Conservation (phyloP, 768 basidiomycete species). For the Cystobasidiopsis lactophilus region DNA sequence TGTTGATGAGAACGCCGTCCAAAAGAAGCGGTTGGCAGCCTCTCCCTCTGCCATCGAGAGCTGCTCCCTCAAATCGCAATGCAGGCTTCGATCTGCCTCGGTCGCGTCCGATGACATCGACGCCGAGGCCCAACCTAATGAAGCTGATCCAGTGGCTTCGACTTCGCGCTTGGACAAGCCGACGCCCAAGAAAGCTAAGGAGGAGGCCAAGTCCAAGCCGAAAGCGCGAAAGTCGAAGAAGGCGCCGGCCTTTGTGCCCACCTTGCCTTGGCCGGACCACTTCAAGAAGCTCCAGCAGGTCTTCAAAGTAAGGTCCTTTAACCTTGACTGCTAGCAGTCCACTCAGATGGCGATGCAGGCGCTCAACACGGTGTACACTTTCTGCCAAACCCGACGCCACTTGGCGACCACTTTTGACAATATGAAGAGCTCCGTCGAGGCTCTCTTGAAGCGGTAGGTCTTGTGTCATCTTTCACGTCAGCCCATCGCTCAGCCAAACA, state of each 20-base stretch:
- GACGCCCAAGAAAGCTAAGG: slow-evolving; percentile 1
- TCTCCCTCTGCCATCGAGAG: no score
- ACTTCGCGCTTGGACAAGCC: not conserved
- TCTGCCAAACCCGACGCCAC: slow-evolving; percentile 58
- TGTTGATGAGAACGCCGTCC: no score
- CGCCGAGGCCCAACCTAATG: no score
- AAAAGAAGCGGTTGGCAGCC: no score
- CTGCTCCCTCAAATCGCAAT: no score
- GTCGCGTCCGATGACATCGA: no score
- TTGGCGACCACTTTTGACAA: slow-evolving; percentile 57
- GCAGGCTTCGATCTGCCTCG: no score
- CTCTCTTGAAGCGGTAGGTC: slow-evolving; percentile 46
- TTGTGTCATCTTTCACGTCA: not conserved
- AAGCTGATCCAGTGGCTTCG: no score
- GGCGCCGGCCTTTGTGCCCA: slow-evolving; percentile 8
- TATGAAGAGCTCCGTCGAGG: slow-evolving; percentile 57
- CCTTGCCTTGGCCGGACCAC: slow-evolving; percentile 38
- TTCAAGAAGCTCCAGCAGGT: slow-evolving; percentile 32
- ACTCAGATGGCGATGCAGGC: slow-evolving; percentile 36
- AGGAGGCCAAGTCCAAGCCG: not conserved
- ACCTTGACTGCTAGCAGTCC: no score
- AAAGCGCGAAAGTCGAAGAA: slow-evolving; percentile 7
- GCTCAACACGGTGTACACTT: slow-evolving; percentile 69
- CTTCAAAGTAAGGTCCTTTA: slow-evolving; percentile 50
- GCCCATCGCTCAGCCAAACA: slow-evolving; percentile 21